Base-by-base conservation (phyloP, 805 yeast species). In the Candida railenensis region DNA sequence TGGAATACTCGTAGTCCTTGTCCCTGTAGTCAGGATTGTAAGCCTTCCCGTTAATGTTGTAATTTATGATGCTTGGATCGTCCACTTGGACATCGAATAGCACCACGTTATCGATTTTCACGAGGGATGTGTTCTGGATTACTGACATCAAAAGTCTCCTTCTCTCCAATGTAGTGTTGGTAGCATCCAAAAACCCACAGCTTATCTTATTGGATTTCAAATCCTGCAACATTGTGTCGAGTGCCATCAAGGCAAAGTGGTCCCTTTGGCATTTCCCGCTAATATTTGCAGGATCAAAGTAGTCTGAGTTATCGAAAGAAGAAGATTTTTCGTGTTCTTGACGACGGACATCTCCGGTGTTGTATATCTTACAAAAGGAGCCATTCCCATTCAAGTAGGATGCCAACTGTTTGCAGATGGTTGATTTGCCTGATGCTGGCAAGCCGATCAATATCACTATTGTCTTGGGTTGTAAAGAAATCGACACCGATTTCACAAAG, bases 41-140 rank as follows among this genome's bases (percentile, higher is more conserved):
- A 0, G 89, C 76, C 60, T 85, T 85, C 43, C 81, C 78, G 54
- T 78, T 82, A 45, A 85, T 81, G 62, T 85, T 85, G 61, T 61
- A 85, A 48, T 77, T 70, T 53, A 83, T 63, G 25, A 82, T 71
- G 15, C 70, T 69, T 25, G 62, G 61, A 57, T 82, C 78, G n/a
- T 71, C 62, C 55, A 87, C 82, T 51, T 78, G 74, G 22, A 85
- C 77, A 57, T 85, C 87, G 37, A 85, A 64, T 7, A 85, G 69
- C 12, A 82, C 59, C 2, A 86, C 74, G 40, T 74, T 71, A 39
- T 53, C 48, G 25, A 52, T 47, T 9, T 21, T 16, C 8, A 63
- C 62, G 1, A 65, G 48, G 20, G 43, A 48, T 12, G 53, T 43
- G 21, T 58, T 50, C 16, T 53, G 50, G 15, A 65, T 57, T 18